Base-by-base conservation (phyloP, 176 grass and related monocot species). In the Oryza nivara region DNA sequence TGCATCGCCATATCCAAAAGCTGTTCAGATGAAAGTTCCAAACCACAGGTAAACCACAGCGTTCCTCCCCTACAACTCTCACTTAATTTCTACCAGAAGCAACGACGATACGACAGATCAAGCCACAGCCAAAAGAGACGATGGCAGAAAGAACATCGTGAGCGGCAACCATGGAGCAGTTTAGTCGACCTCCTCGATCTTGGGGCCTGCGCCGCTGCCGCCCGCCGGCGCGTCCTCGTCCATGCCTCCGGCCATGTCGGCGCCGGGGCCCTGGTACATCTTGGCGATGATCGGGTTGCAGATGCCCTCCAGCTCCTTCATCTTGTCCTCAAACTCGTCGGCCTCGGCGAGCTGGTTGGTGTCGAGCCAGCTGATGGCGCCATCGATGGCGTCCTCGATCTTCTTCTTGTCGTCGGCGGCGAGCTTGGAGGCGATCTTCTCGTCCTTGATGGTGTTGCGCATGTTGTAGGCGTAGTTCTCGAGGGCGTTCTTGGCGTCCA, bases 381-480 rank as follows among this genome's bases (percentile, higher is more conserved):
- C 63, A 28, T 90, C 88, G 28, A 90, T 64, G 30, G 88, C 88
- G 11, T 83, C 84, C 75, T 90, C 84, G 3, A 90, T 83, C 75
- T 48, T 86, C 80, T 90, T 90, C 84, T 90, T 90, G 63, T 90
- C 88, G 40, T 83, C 84, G 0, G 41, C 84, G 2, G 40, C 14
- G 11, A 92, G 87, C 65, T 92, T 92, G 84, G 87, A 79, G 20
- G 87, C 79, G 56, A 92, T 87, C 91, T 87, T 92, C 52, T 92
- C 91, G 56, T 92, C 91, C 84, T 87, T 89, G 70, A 92, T 78
- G 28, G 88, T 90, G 88, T 87, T 92, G 36, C 88, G 74, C 93
- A 92, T 95, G 88, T 95, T 92, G 88, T 95, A 92, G 9, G 88
- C 80, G 13, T 95, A 96, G 63, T 96, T 96, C 76, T 96, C 88